Evolutionary conservation across 345 rosid species (phyloP), one percentile per base, ranked within the genome.

Genomic region (Gossypium ekmanianum): DNA sequence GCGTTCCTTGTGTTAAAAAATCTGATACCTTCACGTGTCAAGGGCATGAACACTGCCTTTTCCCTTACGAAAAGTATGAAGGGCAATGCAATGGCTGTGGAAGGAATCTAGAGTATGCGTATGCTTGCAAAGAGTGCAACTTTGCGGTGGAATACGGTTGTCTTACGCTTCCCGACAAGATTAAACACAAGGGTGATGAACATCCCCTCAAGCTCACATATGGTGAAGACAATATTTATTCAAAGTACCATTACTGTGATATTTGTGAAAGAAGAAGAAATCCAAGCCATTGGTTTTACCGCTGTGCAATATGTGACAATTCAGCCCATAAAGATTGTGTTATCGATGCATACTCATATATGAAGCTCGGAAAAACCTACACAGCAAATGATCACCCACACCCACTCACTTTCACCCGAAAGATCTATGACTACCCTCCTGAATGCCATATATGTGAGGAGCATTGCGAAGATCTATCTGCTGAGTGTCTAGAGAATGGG

Each of bases 31-130:
- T 4, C 58, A 54, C 58, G 0, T 54, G 7, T n/a, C 58, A 17
- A 54, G 58, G 58, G 58, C 58, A 54, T 7, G 58, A 54, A n/a
- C 58, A 54, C 11, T 24, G 58, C 24, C 24, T 54, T 54, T 17
- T 9, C 0, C 0, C 0, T 54, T 54, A 54, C 3, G 11, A n/a
- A 1, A 54, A n/a, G 11, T 45, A 2, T 1, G 12, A 9, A 54
- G 58, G 58, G 11, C 58, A 1, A n/a, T 54, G 58, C 18, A 54
- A 9, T 1, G 58, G 58, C n/a, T 54, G 58, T n/a, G 58, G 58
- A 54, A 2, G 2, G 7, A 0, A n/a, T n/a, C 2, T 54, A n/a
- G 0, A 0, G 7, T 0, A 1, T 0, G 55, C 9, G 6, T 54
- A 16, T 54, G n/a, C 11, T 16, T 54, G 58, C 58, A 54, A n/a